Conservation (phyloP, 768 basidiomycete genomes). For the Tylopilus plumbeoviolaceoides region DNA sequence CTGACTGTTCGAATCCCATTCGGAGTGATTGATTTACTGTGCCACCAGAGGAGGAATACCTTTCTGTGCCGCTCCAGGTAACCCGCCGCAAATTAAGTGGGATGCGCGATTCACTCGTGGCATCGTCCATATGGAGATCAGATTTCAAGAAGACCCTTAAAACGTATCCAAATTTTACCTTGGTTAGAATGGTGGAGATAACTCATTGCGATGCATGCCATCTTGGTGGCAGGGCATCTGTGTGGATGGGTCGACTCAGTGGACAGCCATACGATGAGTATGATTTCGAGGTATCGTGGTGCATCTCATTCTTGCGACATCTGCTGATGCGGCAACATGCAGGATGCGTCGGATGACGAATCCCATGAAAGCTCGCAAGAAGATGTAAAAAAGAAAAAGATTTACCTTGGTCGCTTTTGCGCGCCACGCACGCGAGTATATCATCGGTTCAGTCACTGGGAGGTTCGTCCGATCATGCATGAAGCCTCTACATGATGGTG, state of each 20-base stretch:
- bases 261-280: conserved; percentile 68
- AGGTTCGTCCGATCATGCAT: conserved; percentile 44
- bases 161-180: conserved; percentile 59
- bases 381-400: conserved; percentile 33
- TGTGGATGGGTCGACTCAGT: conserved; percentile 52
- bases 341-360: conserved; percentile 23
- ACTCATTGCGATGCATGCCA: conserved; percentile 82
- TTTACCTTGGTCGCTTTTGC: conserved; percentile 77
- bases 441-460: conserved; percentile 79
- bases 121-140: conserved; percentile 81
- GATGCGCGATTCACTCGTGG: conserved; percentile 68
- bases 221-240: conserved; percentile 66
- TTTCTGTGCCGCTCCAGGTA: conserved; percentile 62
- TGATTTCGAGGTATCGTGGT: conserved; percentile 57
- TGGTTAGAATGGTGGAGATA: conserved; percentile 45
- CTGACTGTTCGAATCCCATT: background rate
- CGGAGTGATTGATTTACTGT: background rate
- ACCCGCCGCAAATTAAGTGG: conserved; percentile 69
- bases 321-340: conserved; percentile 1
- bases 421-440: conserved; percentile 62
- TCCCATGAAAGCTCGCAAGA: conserved; percentile 23
- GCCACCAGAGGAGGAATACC: conserved; percentile 58
- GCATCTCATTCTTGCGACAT: background rate
- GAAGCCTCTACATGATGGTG: background rate
- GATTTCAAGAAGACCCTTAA: conserved; percentile 64